Evolutionary conservation across 306 rosid genomes (phyloP), one percentile per base, ranked within the genome.

Genomic region (Elaeagnus macrophylla): DNA sequence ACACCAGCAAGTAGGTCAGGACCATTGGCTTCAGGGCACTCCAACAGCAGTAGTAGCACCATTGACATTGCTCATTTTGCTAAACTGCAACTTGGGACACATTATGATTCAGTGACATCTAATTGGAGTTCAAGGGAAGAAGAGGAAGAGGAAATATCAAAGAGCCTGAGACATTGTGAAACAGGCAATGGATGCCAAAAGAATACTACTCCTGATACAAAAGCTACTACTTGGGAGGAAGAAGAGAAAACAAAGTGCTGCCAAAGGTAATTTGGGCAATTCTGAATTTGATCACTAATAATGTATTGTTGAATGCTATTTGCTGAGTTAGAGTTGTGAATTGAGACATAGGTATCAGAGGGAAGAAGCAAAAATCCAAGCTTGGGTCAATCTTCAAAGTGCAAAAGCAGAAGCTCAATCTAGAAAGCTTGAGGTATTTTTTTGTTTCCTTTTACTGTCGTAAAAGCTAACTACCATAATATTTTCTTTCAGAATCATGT

Each of bases 401-500:
- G 99, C 99, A 66, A 88, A 88, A 81, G 96, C 96, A 75, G 99
- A 87, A 75, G 99, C 99, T 51, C 85, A 73, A 61, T 87, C 95
- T 65, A 93, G 79, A 78, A 88, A 93, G 72, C 99, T 93, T 52
- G 99, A 93, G 96, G 99, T 88, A 75, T 49, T 65, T 56, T 51
- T 62, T 6, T 51, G 25, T 36, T 36, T 1, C 9, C 10, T 7
- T 12, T 32, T 1, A 47, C 35, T 39, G 4, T 38, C 37, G 6
- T 16, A 36, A 14, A 39, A 14, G 39, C 36, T 25, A 25, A 25
- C 49, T 8, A 17, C 14, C 49, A 4, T 12, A 1, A 17, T 12
- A 2, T 14, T 9, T 45, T 13, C 49, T 12, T 17, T 45, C 16
- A 5, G 7, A 12, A 45, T 11, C 7, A 3, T 12, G 5, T 3